Base-by-base conservation (phyloP, 306 rosid genomes). In the Cucurbita ficifolia region DNA sequence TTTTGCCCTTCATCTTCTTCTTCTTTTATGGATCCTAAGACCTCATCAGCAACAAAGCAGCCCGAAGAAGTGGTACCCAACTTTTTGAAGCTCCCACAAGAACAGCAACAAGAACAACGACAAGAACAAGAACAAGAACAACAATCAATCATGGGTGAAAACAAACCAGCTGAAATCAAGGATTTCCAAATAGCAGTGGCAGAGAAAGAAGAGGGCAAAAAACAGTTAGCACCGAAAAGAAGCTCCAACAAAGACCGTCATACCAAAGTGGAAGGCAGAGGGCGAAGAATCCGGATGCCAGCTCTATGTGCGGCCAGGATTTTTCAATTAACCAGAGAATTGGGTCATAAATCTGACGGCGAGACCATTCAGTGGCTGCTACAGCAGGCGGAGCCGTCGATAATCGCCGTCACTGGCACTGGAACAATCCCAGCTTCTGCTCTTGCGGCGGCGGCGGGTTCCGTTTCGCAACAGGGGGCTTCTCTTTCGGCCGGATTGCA, bases 351-450 rank as follows among this genome's bases (percentile, higher is more conserved):
- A 85, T 94, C 98, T 21, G 98, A 94, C 56, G 98, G 98, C 2
- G 98, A 94, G 78, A 90, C 98, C 33, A 94, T 94, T 55, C 99
- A 94, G 88, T 94, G 99, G 99, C 88, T 94, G 2, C 70, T 91
- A 0, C 97, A 91, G 73, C 97, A 91, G 57, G 93, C 99, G 10
- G 99, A 94, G 78, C 96, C 97, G 3, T 89, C 99, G 0, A 94
- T 94, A 13, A 72, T 94, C 14, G 99, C 97, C 0, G 88, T 96
- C 49, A 94, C 99, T 0, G 99, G 99, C 10, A 83, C 83, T 3
- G 99, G 99, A 0, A 94, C 99, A 8, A 88, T 94, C 6, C 99
- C 99, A 1, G 97, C 97, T 1, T 94, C 99, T 1, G 99, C 97
- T 50, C n/a, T 94, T 1, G 86, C 95, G 4, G 86, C 90, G 16